Base-by-base conservation (phyloP, 1,139 yeast genomes). In the Yamadazyma triangularis region DNA sequence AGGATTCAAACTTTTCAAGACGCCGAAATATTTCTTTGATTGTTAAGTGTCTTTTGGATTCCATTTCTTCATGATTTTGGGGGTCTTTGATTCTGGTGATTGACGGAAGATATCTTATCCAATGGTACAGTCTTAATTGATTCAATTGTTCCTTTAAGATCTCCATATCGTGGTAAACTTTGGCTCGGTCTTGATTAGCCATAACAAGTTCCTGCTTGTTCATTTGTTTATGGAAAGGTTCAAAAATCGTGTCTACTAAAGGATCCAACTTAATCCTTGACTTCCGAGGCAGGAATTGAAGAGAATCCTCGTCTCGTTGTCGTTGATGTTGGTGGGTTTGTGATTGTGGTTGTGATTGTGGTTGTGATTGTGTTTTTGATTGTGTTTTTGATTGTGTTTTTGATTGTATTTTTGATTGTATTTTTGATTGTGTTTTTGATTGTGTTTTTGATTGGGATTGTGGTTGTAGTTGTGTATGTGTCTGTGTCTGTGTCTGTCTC, bases 181-280 rank as follows among this genome's bases (percentile, higher is more conserved):
- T 62, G 32, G 63, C 66, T 4, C 76, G 53, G 45, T 84, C 94
- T 14, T 70, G 62, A 38, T 71, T 72, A 23, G 74, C 66, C 74
- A 80, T 75, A 24, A 74, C 65, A 33, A 69, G 69, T 48, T 84
- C 94, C 36, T 79, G 82, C 32, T 77, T 74, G 38, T 71, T 74
- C 84, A 81, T 79, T 27, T 70, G 62, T 26, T 70, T 64, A 49
- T 82, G 89, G 45, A 77, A 79, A 0, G 60, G 44, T 2, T 49
- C 50, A 45, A 68, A 83, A 1, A 58, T 27, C 0, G 55, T 57
- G 36, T 78, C 83, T 0, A 53, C 42, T 12, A 82, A 54, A 0
- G 63, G 60, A 40, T 78, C 83, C 18, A 26, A 32, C 13, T 41
- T 31, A 3, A 41, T 34, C 26, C 42, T 52, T 8, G 55, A 34